Conservation (phyloP, 23 red algal species). For the Porphyridium purpureum region DNA sequence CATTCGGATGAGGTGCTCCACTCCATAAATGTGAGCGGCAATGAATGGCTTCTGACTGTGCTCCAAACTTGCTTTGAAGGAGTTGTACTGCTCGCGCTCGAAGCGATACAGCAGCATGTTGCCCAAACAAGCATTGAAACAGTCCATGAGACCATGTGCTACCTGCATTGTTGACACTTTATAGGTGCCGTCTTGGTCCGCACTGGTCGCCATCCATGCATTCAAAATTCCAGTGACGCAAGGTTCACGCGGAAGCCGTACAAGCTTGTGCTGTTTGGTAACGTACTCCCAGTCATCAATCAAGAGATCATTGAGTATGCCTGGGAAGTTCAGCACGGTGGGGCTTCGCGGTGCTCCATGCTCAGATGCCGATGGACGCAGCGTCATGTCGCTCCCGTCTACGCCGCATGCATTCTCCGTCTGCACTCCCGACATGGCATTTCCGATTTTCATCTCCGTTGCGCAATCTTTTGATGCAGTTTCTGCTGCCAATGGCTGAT, state of each 20-base stretch:
- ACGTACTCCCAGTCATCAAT: conserved; percentile 93
- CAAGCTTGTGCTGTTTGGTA: conserved; percentile 36
- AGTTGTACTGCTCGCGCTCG: conserved; percentile 66
- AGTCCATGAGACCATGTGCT: conserved; percentile 35
- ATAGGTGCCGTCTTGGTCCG: conserved; percentile 40
- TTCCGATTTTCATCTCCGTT: too few relatives aligned
- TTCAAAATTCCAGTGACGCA: conserved; percentile 42
- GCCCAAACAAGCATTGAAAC: conserved; percentile 55
- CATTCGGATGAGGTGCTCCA: conserved; percentile 78
- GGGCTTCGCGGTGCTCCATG: too few relatives aligned
- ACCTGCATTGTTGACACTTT: conserved; percentile 32
- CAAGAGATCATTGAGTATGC: conserved; percentile 40
- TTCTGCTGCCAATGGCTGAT: too few relatives aligned
- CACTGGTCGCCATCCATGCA: conserved; percentile 22
- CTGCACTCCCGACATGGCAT: too few relatives aligned
- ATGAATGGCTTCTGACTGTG: neutral
- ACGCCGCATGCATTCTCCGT: too few relatives aligned
- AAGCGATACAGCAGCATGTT: conserved; percentile 79
- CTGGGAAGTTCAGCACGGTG: conserved; percentile 63
- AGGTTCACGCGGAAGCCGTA: conserved; percentile 53
- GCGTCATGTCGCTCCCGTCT: too few relatives aligned
- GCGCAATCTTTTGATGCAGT: too few relatives aligned
- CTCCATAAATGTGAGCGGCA: conserved; percentile 45
- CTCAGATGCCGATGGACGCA: too few relatives aligned
- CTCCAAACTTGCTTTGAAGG: neutral